Evolutionary conservation across 2,329 filamentous ascomycete genomes (phyloP).

Genomic region (Colletotrichum euphorbiae): DNA sequence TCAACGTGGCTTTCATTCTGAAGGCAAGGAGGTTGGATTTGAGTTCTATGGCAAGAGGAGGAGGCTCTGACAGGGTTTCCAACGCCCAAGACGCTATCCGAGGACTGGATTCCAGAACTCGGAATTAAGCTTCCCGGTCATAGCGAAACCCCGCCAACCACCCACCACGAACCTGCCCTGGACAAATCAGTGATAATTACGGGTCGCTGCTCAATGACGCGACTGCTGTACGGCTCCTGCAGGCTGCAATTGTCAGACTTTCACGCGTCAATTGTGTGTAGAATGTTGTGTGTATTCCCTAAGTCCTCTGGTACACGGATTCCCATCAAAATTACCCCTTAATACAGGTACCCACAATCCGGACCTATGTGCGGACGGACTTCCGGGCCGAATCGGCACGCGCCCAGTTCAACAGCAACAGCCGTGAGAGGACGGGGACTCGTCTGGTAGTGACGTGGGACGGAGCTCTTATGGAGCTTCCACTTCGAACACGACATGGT

Average conservation of each 20-base stretch:
- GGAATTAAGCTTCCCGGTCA: conserved; percentile 26
- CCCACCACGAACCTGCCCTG: neutral
- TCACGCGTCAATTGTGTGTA: too few species aligned
- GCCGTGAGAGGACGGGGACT: conserved; percentile 8
- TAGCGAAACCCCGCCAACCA: conserved; percentile 30
- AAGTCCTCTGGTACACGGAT: too few species aligned
- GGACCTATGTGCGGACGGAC: too few species aligned
- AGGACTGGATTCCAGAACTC: conserved; percentile 3
- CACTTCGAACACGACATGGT: conserved; percentile 17
- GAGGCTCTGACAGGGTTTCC: neutral
- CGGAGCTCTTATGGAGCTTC: conserved; percentile 31
- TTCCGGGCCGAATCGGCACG: too few species aligned
- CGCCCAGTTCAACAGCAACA: too few species aligned
- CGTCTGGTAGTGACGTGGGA: conserved; percentile 13
- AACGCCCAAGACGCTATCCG: neutral
- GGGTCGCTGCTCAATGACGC: conserved; percentile 20
- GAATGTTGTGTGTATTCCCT: too few species aligned
- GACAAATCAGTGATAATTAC: conserved; percentile 29
- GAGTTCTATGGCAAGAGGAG: neutral
- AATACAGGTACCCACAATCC: too few species aligned
- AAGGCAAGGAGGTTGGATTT: neutral
- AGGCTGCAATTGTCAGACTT: too few species aligned
- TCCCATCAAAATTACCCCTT: too few species aligned
- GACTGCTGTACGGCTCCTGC: conserved; percentile 20
- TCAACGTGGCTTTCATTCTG: too few species aligned